Percentiles rank a stretch among this genome's conserved stretches.
Evolutionary conservation across 768 basidiomycete genomes (phyloP).

Genomic region (Holtermannia corniformis): DNA sequence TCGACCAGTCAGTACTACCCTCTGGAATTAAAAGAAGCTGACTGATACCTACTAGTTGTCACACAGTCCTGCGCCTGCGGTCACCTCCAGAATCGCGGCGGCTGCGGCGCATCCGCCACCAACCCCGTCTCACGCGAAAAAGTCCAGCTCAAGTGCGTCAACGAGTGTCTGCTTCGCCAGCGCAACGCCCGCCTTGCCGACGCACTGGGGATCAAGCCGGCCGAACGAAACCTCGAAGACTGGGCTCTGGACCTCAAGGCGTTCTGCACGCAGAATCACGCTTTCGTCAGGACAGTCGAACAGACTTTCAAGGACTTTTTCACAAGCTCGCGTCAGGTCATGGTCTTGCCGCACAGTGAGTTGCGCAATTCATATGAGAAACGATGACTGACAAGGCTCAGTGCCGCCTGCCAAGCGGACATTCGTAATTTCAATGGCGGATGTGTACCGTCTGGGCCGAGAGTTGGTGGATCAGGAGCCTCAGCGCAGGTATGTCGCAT

Average conservation of each 20-base stretch:
- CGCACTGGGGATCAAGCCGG: constrained; percentile 71
- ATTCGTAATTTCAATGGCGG: constrained; percentile 63
- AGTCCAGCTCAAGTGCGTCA: constrained; percentile 60
- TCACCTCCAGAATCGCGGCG: constrained; percentile 60
- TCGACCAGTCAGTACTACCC: constrained; percentile 39
- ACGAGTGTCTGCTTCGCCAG: constrained; percentile 73
- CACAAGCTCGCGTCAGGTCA: constrained; percentile 25
- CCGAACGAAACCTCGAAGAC: constrained; percentile 25
- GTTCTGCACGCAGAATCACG: constrained; percentile 54
- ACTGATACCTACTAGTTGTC: constrained; percentile 51
- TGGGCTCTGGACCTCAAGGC: constrained; percentile 58
- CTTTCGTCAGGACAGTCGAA: constrained; percentile 66
- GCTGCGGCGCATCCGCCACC: constrained; percentile 56
- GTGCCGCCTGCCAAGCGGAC: constrained; percentile 70
- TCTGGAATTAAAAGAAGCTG: neutral
- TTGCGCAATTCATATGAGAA: constrained; percentile 58
- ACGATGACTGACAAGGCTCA: constrained; percentile 55
- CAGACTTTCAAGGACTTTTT: constrained; percentile 67
- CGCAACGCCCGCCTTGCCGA: constrained; percentile 82
- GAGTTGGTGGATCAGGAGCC: constrained; percentile 89
- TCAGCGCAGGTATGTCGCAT: constrained; percentile 50
- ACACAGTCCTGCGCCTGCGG: constrained; percentile 73
- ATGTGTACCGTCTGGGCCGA: constrained; percentile 70
- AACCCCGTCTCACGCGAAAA: constrained; percentile 47
- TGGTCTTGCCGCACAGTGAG: constrained; percentile 22